Percentiles rank a stretch among this genome's conserved stretches.
phyloP scores from a whole-genome alignment of 2,329 filamentous ascomycete species.

The Chaetomiaceae sp. region DNA sequence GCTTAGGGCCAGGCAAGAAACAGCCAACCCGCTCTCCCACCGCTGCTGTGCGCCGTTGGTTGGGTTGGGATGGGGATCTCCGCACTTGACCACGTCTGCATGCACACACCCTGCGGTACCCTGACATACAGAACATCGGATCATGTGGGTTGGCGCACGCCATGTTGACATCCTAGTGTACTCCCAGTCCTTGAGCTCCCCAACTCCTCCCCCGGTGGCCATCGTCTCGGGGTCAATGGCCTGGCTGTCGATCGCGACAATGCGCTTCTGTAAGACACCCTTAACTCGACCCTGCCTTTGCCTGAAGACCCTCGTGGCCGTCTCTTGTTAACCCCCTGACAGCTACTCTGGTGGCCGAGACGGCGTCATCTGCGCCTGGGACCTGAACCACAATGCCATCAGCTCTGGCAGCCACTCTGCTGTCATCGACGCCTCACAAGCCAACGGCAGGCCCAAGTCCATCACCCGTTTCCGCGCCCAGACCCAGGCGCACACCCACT shows the following conservation, averaged over 20 bases:
- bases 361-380: conserved; percentile 93
- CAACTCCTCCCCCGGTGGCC: conserved; percentile 63
- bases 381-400: conserved; percentile 65
- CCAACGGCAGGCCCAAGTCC: conserved; percentile 36
- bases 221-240: conserved; percentile 91
- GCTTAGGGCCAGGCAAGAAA: too few species aligned
- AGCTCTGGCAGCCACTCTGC: conserved; percentile 27
- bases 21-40: too few species aligned
- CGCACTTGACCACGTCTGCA: neutral
- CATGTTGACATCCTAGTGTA: conserved; percentile 19
- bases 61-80: too few species aligned
- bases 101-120: neutral
- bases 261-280: conserved; percentile 82
- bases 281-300: neutral
- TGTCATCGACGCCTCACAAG: conserved; percentile 23
- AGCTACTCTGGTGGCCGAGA: conserved; percentile 96
- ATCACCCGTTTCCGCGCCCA: conserved; percentile 57
- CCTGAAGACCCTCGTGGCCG: neutral
- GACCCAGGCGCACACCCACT: conserved; percentile 79
- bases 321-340: conserved; percentile 22
- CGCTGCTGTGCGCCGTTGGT: too few species aligned
- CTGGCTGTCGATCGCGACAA: conserved; percentile 79
- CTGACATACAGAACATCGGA: neutral
- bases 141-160: neutral
- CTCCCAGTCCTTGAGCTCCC: conserved; percentile 53